Conservation (phyloP, 1,284 basidiomycete genomes). For the Malassezia slooffiae region DNA sequence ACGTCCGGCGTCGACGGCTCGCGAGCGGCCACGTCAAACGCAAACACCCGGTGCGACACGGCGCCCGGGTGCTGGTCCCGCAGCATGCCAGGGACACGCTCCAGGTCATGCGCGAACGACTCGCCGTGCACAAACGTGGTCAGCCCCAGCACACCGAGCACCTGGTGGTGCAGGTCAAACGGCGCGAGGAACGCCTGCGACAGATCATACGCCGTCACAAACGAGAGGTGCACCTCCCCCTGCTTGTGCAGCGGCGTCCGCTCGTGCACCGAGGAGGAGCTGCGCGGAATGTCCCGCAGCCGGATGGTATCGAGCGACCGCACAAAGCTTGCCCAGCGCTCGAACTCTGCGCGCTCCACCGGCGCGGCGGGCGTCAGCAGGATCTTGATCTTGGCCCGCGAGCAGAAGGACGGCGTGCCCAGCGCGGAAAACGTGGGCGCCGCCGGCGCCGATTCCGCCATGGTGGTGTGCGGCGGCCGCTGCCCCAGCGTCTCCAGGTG, state of each 20-base stretch:
- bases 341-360: slow-evolving; percentile 31
- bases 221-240: slow-evolving; percentile 40
- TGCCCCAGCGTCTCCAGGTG: no score
- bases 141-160: slow-evolving; percentile 38
- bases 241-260: slow-evolving; percentile 21
- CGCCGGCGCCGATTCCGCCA: slow-evolving; percentile 15
- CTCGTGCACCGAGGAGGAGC: slow-evolving; percentile 1
- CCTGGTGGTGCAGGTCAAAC: slow-evolving; percentile 36
- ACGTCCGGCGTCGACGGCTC: neutral
- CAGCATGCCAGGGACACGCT: slow-evolving; percentile 23
- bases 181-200: slow-evolving; percentile 40
- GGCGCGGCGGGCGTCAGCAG: slow-evolving; percentile 35
- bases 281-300: slow-evolving; percentile 29
- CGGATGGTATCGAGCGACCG: slow-evolving; percentile 28
- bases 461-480: slow-evolving; percentile 1
- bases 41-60: slow-evolving; percentile 37
- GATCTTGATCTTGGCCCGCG: slow-evolving; percentile 36
- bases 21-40: slow-evolving; percentile 31
- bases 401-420: slow-evolving; percentile 20
- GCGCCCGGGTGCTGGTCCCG: slow-evolving; percentile 34
- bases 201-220: slow-evolving; percentile 40
- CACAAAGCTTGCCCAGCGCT: slow-evolving; percentile 28
- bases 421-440: slow-evolving; percentile 18
- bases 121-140: slow-evolving; percentile 17
- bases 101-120: slow-evolving; percentile 17